Evolutionary conservation across 2,329 filamentous ascomycete genomes (phyloP), one percentile per base, ranked within the genome.

Genomic region (Bipolaris sorokiniana): DNA sequence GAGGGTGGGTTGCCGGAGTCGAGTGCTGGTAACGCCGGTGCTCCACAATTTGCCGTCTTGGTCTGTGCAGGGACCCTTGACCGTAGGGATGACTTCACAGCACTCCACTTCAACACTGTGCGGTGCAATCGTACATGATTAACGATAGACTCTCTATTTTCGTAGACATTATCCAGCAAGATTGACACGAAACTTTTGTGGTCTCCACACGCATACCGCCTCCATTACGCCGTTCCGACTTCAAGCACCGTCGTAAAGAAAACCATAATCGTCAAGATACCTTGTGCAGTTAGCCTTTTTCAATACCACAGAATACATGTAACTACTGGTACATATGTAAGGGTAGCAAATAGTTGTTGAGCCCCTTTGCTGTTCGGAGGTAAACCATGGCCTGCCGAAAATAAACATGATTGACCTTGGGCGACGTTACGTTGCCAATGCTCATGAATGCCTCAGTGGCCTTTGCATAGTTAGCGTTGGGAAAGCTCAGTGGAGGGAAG

Each of bases 381-480:
- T 82, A 79, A 37, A 67, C 67, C 45, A 84, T 68, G 0, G 82
- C 82, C 63, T 78, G 72, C 16, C 72, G 69, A 57, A 82, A 84
- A 51, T 80, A 76, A 13, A 70, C 70, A 59, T 80, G 74, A 56
- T 82, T 82, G 37, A 69, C 65, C 33, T 78, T 76, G 7, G 77
- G 67, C 20, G 77, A 78, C 3, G 80, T 81, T 1, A 82, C 80
- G 53, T 83, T 84, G 13, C 82, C 82, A 15, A 84, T 65, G 51
- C 79, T 83, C 79, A 84, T 84, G 56, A 78, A 78, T 33, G 81
- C 79, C 71, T 84, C 82, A 18, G 82, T 82, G 33, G 81, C 77
- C 66, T 68, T 51, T 42, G 13, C 13, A 16, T 45, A 18, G 48
- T 56, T 26, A 51, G 37, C 22, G 61, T 36, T 69, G 41, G 38